Percentiles rank a stretch among this genome's conserved stretches.
Conservation (phyloP, 306 rosid genomes). For the Cyclanthera cordifolia region DNA sequence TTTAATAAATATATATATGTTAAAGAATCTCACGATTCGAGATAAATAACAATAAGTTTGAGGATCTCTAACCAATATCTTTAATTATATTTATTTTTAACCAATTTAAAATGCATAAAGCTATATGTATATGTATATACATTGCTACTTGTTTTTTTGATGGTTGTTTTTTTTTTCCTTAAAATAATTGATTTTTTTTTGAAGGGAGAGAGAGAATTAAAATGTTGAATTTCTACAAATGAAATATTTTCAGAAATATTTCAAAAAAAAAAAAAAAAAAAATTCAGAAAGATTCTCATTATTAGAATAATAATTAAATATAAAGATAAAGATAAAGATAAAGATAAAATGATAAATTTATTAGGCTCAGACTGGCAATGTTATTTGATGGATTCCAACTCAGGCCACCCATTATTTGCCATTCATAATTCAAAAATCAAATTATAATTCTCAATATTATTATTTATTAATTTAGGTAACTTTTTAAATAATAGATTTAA, state of each 20-base stretch:
- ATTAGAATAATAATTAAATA: not conserved
- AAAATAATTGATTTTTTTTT: not conserved
- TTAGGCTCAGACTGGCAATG: not conserved
- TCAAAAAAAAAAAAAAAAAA: not conserved
- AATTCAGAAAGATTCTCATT: not conserved
- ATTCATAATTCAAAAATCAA: not conserved
- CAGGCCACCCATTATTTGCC: not conserved
- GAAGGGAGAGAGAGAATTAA: not conserved
- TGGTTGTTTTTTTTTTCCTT: too few relatives aligned
- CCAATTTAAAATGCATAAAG: not conserved
- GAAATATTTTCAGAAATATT: too few relatives aligned
- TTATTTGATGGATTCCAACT: not conserved
- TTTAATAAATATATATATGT: too few relatives aligned
- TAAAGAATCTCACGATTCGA: too few relatives aligned
- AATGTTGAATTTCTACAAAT: not conserved
- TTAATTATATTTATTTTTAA: too few relatives aligned
- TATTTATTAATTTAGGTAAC: not conserved
- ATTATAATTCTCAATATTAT: not conserved
- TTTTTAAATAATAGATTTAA: too few relatives aligned
- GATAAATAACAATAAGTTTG: too few relatives aligned
- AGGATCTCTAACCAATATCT: too few relatives aligned
- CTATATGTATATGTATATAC: not conserved
- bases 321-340: not conserved
- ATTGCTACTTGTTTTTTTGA: not conserved
- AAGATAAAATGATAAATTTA: not conserved